Conservation (phyloP, 2,329 filamentous ascomycete genomes). For the Acephala macrosclerotiorum region DNA sequence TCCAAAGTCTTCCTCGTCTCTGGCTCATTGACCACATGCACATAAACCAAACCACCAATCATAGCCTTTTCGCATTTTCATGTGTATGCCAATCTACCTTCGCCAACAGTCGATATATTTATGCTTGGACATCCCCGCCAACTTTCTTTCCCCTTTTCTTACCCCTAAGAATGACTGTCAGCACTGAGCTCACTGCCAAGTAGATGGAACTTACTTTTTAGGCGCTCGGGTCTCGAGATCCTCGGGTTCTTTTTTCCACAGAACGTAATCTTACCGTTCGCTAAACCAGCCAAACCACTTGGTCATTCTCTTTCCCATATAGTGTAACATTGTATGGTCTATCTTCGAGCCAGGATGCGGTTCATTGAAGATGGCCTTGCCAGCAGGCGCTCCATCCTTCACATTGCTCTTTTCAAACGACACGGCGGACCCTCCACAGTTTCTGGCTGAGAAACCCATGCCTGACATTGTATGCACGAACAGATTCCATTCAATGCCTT, state of each 20-base stretch:
- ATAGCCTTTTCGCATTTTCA: too few relatives aligned
- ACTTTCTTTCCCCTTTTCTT: too few relatives aligned
- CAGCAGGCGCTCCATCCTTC: not conserved
- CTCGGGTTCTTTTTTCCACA: not conserved
- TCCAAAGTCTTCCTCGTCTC: too few relatives aligned
- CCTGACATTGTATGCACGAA: not conserved
- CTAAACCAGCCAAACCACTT: conserved; percentile 12
- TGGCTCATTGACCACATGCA: too few relatives aligned
- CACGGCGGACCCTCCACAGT: not conserved
- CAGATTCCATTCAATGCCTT: not conserved
- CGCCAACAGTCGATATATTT: too few relatives aligned
- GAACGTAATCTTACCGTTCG: conserved; percentile 1
- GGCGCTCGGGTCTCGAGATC: too few relatives aligned
- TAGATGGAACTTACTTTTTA: too few relatives aligned
- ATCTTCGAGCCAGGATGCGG: conserved; percentile 8
- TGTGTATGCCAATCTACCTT: too few relatives aligned
- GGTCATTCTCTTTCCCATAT: conserved; percentile 5
- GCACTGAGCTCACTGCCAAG: too few relatives aligned
- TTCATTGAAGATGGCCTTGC: conserved; percentile 9
- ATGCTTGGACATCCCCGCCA: too few relatives aligned
- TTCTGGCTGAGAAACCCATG: not conserved
- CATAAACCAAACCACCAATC: too few relatives aligned
- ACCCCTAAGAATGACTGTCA: too few relatives aligned
- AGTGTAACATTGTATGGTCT: not conserved
- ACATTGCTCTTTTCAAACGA: not conserved